These are phyloP conservation scores for Myriangium duriaei DNA, from an alignment of 2,329 filamentous ascomycete genomes.

Conservation along the genomic window DNA sequence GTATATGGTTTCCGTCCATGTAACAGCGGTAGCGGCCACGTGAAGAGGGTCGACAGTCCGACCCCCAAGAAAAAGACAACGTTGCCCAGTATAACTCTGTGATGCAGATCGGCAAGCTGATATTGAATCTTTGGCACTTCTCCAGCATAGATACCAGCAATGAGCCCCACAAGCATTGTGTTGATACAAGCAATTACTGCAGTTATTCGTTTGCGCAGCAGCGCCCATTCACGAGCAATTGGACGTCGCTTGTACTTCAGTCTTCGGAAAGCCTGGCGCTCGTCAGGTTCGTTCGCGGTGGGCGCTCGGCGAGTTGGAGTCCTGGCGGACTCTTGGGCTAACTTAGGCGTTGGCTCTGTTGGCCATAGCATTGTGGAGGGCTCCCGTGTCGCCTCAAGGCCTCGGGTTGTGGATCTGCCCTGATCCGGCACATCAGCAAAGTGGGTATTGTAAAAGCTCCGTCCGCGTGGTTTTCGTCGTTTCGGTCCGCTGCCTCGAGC, in stretches of 20 bases:
- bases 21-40: conserved; percentile 62
- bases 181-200: conserved; percentile 60
- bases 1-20: conserved; percentile 69
- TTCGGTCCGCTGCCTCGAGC: conserved; percentile 4
- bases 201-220: conserved; percentile 52
- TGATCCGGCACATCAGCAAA: conserved; percentile 2
- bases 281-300: neutral
- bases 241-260: conserved; percentile 39
- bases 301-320: neutral
- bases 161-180: conserved; percentile 56
- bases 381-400: neutral
- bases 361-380: neutral
- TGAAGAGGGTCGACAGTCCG: conserved; percentile 55
- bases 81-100: conserved; percentile 59
- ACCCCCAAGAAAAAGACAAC: conserved; percentile 60
- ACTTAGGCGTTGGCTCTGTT: neutral
- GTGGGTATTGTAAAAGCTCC: neutral
- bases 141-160: conserved; percentile 65
- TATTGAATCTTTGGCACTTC: conserved; percentile 71
- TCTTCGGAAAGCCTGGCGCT: neutral
- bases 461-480: conserved; percentile 4
- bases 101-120: conserved; percentile 55
- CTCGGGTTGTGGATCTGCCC: too few species aligned
- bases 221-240: conserved; percentile 61
- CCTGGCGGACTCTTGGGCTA: neutral